phyloP scores from a whole-genome alignment of 163 green algal species.

The Coccomyxa subellipsoidea region DNA sequence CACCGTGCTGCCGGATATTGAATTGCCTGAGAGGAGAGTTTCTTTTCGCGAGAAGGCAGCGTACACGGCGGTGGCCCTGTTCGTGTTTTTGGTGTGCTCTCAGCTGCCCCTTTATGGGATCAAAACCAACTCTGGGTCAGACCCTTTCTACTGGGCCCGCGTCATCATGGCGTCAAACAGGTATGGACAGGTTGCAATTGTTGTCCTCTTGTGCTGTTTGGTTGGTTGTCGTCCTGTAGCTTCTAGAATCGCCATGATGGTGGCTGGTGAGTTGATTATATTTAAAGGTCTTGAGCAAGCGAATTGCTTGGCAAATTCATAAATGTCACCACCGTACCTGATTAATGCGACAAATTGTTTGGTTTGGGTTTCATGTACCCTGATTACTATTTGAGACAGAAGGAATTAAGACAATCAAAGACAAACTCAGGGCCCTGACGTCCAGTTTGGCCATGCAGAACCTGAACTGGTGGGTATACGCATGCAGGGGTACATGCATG shows the following conservation, averaged over 20 bases:
- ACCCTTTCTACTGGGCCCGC: slow-evolving; percentile 98
- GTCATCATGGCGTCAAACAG: slow-evolving; percentile 98
- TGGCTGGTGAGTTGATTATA: not conserved
- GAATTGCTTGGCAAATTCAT: not conserved
- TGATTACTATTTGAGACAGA: too few relatives aligned
- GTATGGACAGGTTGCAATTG: too few relatives aligned
- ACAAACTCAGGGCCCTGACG: too few relatives aligned
- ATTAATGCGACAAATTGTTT: too few relatives aligned
- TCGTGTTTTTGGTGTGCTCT: slow-evolving; percentile 98
- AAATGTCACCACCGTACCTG: too few relatives aligned
- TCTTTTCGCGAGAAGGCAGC: slow-evolving; percentile 87
- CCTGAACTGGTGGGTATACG: too few relatives aligned
- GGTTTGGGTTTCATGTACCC: too few relatives aligned
- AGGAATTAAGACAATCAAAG: too few relatives aligned
- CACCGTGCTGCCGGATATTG: slow-evolving; percentile 71
- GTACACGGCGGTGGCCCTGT: slow-evolving; percentile 94
- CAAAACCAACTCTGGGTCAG: slow-evolving; percentile 80
- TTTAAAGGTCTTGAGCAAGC: too few relatives aligned
- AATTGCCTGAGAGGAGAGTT: slow-evolving; percentile 57
- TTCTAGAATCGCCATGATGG: slow-evolving; percentile 16
- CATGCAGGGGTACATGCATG: slow-evolving; percentile 95
- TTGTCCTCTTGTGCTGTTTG: too few relatives aligned
- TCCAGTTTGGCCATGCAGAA: too few relatives aligned
- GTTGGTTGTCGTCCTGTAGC: too few relatives aligned
- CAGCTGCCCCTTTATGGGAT: slow-evolving; percentile 99